phyloP scores from a whole-genome alignment of 1,284 basidiomycete genomes.

The Sporisorium scitamineum region DNA sequence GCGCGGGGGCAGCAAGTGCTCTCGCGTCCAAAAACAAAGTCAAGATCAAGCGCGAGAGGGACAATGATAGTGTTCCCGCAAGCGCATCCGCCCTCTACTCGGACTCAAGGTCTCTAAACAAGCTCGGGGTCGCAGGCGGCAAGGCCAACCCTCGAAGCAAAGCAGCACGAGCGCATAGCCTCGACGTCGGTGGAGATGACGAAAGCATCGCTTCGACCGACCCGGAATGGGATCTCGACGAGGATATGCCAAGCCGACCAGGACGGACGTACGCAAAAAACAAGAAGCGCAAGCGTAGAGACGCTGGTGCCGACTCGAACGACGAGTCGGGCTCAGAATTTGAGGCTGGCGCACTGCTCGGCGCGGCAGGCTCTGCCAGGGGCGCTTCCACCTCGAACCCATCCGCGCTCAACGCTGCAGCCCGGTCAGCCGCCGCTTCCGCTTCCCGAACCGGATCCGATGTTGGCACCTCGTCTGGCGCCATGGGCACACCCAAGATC shows the following conservation, averaged over 20 bases:
- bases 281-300: constrained; percentile 52
- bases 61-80: constrained; percentile 38
- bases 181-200: constrained; percentile 37
- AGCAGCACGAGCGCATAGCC: constrained; percentile 28
- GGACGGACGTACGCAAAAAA: constrained; percentile 53
- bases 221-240: constrained; percentile 56
- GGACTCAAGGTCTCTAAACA: constrained; percentile 26
- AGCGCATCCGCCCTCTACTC: constrained; percentile 31
- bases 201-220: constrained; percentile 51
- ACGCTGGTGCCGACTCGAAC: constrained; percentile 39
- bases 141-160: constrained; percentile 43
- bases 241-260: constrained; percentile 54
- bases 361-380: constrained; percentile 19
- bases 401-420: constrained; percentile 14
- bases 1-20: background rate
- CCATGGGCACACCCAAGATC: constrained; percentile 23
- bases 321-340: constrained; percentile 54
- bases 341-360: constrained; percentile 40
- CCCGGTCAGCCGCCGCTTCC: constrained; percentile 19
- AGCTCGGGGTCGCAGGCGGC: constrained; percentile 19
- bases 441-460: constrained; percentile 31
- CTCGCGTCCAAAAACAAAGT: constrained; percentile 32
- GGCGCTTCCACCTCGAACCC: constrained; percentile 24
- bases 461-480: constrained; percentile 14
- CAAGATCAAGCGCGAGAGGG: constrained; percentile 51